Evolutionary conservation across 2,329 filamentous ascomycete genomes (phyloP), one percentile per base, ranked within the genome.

Genomic region (Tolypocladium amazonense): DNA sequence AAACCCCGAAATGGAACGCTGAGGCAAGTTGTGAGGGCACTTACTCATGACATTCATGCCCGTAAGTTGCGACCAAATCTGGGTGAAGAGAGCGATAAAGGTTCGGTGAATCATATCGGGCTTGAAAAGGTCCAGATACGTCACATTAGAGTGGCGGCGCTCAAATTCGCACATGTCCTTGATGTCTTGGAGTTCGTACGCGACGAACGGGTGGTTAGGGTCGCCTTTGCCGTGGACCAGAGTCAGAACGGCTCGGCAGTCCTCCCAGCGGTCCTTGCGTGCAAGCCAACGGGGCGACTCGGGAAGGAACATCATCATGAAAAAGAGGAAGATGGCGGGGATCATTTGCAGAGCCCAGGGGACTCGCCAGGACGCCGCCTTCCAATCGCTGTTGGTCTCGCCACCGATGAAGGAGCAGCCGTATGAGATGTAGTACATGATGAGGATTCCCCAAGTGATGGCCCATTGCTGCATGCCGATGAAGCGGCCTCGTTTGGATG

Each of bases 381-480:
- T 82, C 64, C 70, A 72, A 53, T 58, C 60, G 33, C 61, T 35
- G 0, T 67, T 64, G 58, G 65, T 62, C 9, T 71, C 61, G 4
- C 75, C 62, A 0, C 77, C 67, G 62, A 89, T 82, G 68, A 80
- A 85, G 59, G 81, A 84, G 70, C 82, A 84, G 27, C 85, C 88
- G 67, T 86, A 82, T 27, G 81, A 81, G 70, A 88, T 82, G 69
- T 85, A 86, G 76, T 87, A 88, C 84, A 88, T 88, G 74, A 87
- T 85, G 64, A 88, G 69, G 64, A 88, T 88, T 61, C 72, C 72
- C 71, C 72, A 88, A 59, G 88, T 89, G 63, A 92, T 90, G 56
- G 87, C 86, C 77, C 87, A 88, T 70, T 91, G 88, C 71, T 91
- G 88, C 58, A 84, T 81, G 59, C 86, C 85, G 35, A 92, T 87